These are phyloP conservation scores for Capsella bursapastoris DNA, from an alignment of 345 rosid genomes.

Conservation along the genomic window DNA sequence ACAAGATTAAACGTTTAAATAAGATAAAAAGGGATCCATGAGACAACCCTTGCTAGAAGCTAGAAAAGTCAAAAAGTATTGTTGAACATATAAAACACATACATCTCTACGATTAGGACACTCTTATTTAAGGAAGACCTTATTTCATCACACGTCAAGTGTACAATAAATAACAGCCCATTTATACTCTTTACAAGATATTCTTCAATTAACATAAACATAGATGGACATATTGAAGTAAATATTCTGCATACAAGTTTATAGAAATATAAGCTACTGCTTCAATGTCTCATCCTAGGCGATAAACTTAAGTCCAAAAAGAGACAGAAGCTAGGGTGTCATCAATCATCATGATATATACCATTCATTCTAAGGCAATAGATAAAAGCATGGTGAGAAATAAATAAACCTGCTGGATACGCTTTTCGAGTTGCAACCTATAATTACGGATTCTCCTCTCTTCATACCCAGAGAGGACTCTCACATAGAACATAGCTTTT, in stretches of 20 bases:
- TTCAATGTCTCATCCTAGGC: constrained; percentile 1
- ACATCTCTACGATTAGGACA: neutral
- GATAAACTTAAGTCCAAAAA: neutral
- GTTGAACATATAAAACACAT: neutral
- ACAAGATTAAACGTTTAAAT: constrained; percentile 31
- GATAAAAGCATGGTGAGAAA: neutral
- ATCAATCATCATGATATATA: neutral
- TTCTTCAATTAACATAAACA: neutral
- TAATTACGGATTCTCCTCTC: constrained; percentile 75
- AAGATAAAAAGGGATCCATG: neutral
- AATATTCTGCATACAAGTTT: constrained; percentile 1
- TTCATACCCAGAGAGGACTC: constrained; percentile 95
- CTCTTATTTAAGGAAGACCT: neutral
- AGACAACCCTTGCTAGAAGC: constrained; percentile 1
- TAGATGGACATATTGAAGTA: neutral
- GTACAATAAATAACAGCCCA: neutral
- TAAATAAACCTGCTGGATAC: constrained; percentile 61
- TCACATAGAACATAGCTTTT: constrained; percentile 76
- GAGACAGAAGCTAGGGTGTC: neutral
- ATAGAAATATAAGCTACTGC: neutral
- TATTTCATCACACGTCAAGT: constrained; percentile 1
- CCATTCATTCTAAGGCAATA: neutral
- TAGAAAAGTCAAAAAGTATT: neutral
- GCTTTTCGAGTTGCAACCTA: constrained; percentile 82
- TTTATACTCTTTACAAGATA: neutral